phyloP scores from a whole-genome alignment of 2,329 filamentous ascomycete species.

The Trichoderma cornu-damae region DNA sequence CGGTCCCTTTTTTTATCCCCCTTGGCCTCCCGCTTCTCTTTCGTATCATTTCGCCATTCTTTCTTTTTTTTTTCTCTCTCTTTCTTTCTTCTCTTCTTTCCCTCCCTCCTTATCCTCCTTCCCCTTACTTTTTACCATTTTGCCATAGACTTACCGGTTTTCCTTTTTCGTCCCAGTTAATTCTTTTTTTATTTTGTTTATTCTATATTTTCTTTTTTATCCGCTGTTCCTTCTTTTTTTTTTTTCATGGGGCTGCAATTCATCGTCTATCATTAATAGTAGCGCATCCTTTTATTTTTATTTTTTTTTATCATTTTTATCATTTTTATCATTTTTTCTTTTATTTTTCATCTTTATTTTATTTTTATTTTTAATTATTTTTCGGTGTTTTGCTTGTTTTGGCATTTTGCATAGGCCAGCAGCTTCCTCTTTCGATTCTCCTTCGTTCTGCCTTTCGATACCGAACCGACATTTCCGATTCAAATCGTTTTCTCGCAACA shows the following conservation, averaged over 20 bases:
- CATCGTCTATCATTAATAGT: slow-evolving; percentile 17
- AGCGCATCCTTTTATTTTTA: slow-evolving; percentile 14
- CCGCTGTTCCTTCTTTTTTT: not conserved
- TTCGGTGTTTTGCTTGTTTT: slow-evolving; percentile 19
- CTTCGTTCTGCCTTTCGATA: not conserved
- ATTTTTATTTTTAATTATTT: slow-evolving; percentile 18
- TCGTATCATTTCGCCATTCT: slow-evolving; percentile 12
- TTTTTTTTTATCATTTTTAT: slow-evolving; percentile 14
- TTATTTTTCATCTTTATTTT: slow-evolving; percentile 17
- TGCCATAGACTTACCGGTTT: slow-evolving; percentile 14
- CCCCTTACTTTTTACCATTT: not conserved
- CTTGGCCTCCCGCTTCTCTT: slow-evolving; percentile 20
- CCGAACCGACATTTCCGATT: not conserved
- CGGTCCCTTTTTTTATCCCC: slow-evolving; percentile 11
- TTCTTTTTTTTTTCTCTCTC: not conserved
- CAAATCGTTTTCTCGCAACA: not conserved
- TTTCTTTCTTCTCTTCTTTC: not conserved
- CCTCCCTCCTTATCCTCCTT: not conserved
- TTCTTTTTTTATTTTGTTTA: slow-evolving; percentile 19
- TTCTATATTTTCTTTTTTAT: slow-evolving; percentile 19
- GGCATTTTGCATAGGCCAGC: slow-evolving; percentile 13
- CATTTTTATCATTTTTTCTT: slow-evolving; percentile 16
- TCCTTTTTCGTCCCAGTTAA: no score
- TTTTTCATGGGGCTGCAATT: not conserved
- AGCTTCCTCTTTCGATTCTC: slow-evolving; percentile 7